Percentiles rank a stretch among this genome's conserved stretches.
Evolutionary conservation across 345 rosid species (phyloP).

Genomic region (Cochlearia excelsa): DNA sequence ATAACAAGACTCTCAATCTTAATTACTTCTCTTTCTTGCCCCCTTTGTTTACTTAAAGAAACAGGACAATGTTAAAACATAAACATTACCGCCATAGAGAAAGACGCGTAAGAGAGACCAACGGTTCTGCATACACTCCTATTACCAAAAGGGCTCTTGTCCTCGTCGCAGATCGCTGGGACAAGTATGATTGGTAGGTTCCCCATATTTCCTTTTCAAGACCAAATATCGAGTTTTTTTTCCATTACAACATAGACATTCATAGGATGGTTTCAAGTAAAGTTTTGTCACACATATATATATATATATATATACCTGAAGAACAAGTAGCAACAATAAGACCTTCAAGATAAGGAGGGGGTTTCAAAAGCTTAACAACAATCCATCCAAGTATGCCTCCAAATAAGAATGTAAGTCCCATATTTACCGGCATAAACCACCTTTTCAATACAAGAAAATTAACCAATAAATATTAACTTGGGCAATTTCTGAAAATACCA

Average conservation of each 20-base stretch:
- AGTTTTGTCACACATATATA: conserved; percentile 14
- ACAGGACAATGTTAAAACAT: not conserved
- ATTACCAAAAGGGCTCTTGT: conserved; percentile 70
- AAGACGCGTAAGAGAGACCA: conserved; percentile 89
- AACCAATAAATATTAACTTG: no score
- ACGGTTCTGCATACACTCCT: conserved; percentile 49
- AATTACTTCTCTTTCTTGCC: not conserved
- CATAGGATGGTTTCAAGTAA: not conserved
- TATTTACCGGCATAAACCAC: conserved; percentile 99
- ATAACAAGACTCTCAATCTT: not conserved
- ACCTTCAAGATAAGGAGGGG: conserved; percentile 79
- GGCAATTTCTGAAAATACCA: no score
- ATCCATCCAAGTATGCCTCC: conserved; percentile 91
- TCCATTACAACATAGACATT: no score
- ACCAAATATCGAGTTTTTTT: not conserved
- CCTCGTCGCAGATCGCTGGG: conserved; percentile 84
- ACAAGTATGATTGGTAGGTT: conserved; percentile 71
- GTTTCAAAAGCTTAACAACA: conserved; percentile 64
- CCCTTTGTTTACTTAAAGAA: no score
- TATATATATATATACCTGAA: conserved; percentile 45
- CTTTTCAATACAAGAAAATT: conserved; percentile 29
- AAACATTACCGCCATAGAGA: conserved; percentile 77
- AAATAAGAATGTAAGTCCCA: conserved; percentile 70
- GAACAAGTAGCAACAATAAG: conserved; percentile 80
- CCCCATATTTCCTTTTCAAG: conserved; percentile 69